Percentiles rank a stretch among this genome's conserved stretches.
phyloP scores from a whole-genome alignment of 2,329 filamentous ascomycete species.

The Fusarium oxysporum region DNA sequence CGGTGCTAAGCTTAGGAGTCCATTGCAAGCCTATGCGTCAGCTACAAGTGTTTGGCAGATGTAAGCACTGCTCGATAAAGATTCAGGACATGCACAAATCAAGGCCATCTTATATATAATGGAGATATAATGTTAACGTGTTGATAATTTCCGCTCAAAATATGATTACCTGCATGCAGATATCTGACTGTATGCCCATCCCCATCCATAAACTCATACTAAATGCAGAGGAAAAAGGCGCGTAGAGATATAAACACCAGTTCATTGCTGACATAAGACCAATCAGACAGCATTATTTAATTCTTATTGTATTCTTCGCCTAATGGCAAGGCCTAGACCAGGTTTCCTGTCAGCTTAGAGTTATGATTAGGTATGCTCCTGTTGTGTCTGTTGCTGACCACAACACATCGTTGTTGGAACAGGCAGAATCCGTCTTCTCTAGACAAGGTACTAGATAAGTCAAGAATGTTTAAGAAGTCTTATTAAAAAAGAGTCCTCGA shows the following conservation, averaged over 20 bases:
- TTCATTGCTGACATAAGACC: not conserved
- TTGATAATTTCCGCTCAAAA: not conserved
- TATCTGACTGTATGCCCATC: not conserved
- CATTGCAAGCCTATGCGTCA: not conserved
- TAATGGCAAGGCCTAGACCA: not conserved
- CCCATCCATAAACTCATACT: not conserved
- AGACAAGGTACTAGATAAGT: not conserved
- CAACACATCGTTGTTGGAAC: not conserved
- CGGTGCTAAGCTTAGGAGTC: not conserved
- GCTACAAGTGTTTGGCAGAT: constrained; percentile 10
- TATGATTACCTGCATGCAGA: not conserved
- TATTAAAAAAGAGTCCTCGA: not conserved
- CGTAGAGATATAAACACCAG: not conserved
- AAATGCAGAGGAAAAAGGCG: not conserved
- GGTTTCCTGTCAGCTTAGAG: not conserved
- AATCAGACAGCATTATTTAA: not conserved
- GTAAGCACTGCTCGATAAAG: constrained; percentile 5
- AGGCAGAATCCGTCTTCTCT: not conserved
- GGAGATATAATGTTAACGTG: not conserved
- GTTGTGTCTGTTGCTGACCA: constrained; percentile 3
- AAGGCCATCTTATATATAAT: not conserved
- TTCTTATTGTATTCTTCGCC: not conserved
- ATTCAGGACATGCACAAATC: not conserved
- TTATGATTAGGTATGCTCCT: not conserved
- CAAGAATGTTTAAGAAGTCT: not conserved